These are phyloP conservation scores for Phytophthora citrophthora DNA, from an alignment of 352 stramenopile species.

Conservation along the genomic window DNA sequence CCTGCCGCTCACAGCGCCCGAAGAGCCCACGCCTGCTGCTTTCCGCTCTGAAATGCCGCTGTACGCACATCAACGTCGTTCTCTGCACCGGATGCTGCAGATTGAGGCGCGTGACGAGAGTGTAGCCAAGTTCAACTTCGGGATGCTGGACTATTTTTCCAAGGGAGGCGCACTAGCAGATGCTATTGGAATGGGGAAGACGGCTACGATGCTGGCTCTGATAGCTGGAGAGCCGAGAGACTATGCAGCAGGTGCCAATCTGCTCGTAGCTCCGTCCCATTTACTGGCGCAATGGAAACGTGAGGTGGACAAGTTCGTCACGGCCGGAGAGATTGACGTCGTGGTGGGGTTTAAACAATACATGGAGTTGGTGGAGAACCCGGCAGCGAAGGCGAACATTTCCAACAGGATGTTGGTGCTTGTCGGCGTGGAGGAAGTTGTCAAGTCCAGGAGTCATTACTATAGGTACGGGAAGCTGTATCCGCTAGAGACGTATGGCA, in stretches of 20 bases:
- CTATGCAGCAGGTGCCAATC: slow-evolving; percentile 55
- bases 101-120: slow-evolving; percentile 75
- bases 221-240: slow-evolving; percentile 70
- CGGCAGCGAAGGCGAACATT: slow-evolving; percentile 36
- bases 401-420: slow-evolving; percentile 86
- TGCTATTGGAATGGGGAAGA: slow-evolving; percentile 88
- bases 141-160: slow-evolving; percentile 73
- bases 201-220: slow-evolving; percentile 79
- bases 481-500: slow-evolving; percentile 39
- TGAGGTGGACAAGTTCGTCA: slow-evolving; percentile 83
- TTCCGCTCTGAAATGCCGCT: slow-evolving; percentile 63
- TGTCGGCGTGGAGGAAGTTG: slow-evolving; percentile 75
- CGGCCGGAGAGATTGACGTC: slow-evolving; percentile 70
- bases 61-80: slow-evolving; percentile 84
- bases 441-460: slow-evolving; percentile 62
- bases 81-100: slow-evolving; percentile 84
- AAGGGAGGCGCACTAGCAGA: slow-evolving; percentile 78
- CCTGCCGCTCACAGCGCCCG: slow-evolving; percentile 73
- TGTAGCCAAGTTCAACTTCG: slow-evolving; percentile 77
- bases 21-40: slow-evolving; percentile 58
- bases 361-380: slow-evolving; percentile 47
- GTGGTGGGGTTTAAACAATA: slow-evolving; percentile 69
- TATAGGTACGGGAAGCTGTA: slow-evolving; percentile 77
- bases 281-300: slow-evolving; percentile 82
- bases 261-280: slow-evolving; percentile 81